Evolutionary conservation across 2,329 filamentous ascomycete species (phyloP).

Genomic region (Knoxdaviesia capensis): DNA sequence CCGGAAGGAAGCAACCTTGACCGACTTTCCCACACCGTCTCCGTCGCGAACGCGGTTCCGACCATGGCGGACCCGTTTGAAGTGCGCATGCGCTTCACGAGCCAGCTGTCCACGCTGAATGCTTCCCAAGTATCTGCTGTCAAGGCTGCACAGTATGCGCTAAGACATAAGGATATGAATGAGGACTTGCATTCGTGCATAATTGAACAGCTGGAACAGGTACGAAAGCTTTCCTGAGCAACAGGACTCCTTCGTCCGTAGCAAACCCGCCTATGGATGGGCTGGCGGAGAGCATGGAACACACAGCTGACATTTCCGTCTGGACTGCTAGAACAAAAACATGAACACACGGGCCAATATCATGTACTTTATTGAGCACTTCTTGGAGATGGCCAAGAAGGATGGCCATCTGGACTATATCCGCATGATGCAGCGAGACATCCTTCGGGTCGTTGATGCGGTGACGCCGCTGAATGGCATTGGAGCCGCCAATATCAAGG

Average conservation of each 20-base stretch:
- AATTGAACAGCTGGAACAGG: conserved; percentile 78
- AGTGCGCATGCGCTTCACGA: conserved; percentile 92
- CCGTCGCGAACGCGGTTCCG: not conserved
- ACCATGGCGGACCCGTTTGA: conserved; percentile 72
- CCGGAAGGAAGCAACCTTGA: too few species aligned
- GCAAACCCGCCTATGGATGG: not conserved
- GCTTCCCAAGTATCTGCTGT: conserved; percentile 75
- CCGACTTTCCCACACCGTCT: too few species aligned
- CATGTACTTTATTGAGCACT: conserved; percentile 96
- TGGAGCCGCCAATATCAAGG: conserved; percentile 83
- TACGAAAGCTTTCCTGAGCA: conserved; percentile 15
- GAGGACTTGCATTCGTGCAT: conserved; percentile 97
- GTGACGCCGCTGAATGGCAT: conserved; percentile 75
- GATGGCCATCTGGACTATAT: conserved; percentile 67
- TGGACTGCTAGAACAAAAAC: conserved; percentile 38
- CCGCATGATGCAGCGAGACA: conserved; percentile 87
- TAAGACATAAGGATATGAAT: conserved; percentile 85
- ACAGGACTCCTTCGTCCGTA: not conserved
- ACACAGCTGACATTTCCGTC: too few species aligned
- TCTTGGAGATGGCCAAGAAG: conserved; percentile 67
- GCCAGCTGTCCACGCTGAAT: conserved; percentile 74
- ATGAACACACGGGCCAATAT: conserved; percentile 98
- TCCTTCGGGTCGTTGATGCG: conserved; percentile 75
- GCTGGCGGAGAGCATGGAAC: too few species aligned
- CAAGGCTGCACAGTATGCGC: conserved; percentile 85